Base-by-base conservation (phyloP, 176 grass and related monocot species). In the Oryza nivara region DNA sequence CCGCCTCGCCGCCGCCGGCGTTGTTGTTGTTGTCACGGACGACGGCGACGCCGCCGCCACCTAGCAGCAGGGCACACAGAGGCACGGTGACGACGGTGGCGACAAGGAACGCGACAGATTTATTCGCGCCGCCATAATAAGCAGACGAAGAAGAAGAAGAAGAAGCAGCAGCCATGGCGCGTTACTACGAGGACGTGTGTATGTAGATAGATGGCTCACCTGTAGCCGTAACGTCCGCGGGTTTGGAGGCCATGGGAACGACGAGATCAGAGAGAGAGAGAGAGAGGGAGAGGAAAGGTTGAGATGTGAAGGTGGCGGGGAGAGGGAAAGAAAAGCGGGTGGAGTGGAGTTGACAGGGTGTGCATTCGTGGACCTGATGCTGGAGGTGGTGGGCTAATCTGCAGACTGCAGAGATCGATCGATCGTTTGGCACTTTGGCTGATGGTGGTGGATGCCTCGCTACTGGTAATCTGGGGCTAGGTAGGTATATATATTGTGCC, bases 231-330 rank as follows among this genome's bases (percentile, higher is more conserved):
- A 2, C 52, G 22, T 75, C 79, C 11, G 60, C 15, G 70, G 74
- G 40, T 46, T 56, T 73, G 73, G 68, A 69, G 35, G 88, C 79
- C 87, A 89, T 80, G 69, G 84, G 35, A 44, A 1, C 22, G 8
- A 13, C 16, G 47, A 45, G 44, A 45, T 9, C 1, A 36, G 35
- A 36, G 35, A 36, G 43, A 44, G 9, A 25, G 23, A 16, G 51
- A 47, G 11, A 40, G 40, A 41, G 40, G 22, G 28, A 49, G 65
- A 73, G 20, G 67, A 11, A 70, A 54, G 32, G 49, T 58, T 49
- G 35, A 49, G 47, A 15, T 49, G 47, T 1, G 13, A 49, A 49
- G 47, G 47, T 49, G 47, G 47, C 16, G 38, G 13, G 5, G 20
- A 22, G 44, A 70, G 44, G 22, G n/a, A 19, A 22, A 82, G 41